Evolutionary conservation across 169 alveolate species (phyloP), one percentile per base, ranked within the genome.

Genomic region (Miamiensis avidus): DNA sequence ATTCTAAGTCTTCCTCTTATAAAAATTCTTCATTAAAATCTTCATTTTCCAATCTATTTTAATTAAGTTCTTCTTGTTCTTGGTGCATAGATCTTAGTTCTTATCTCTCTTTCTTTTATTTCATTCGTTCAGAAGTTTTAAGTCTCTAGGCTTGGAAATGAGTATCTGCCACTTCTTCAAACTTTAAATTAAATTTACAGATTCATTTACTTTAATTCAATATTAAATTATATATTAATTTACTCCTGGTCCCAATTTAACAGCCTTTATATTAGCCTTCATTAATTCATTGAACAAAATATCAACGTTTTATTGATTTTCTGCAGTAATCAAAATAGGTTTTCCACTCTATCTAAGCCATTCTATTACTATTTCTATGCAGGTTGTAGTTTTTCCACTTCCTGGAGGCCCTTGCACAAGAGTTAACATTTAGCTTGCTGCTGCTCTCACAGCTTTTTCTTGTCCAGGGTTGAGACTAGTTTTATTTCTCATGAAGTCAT

Each of bases 371-470:
- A 77, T 77, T 34, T 77, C 82, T 31, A 77, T 69, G 11, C 74
- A 64, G 20, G 72, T 16, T 20, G 82, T 77, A 1, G 82, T 77
- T 77, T 77, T 77, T 27, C 82, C 82, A 77, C 82, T 77, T 31
- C 82, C 82, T 32, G 82, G 82, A 4, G 82, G 82, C 29, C 82
- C 82, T 34, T 77, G 33, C 31, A 77, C 29, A 1, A 77, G 28
- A 77, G 82, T 77, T 6, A 77, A 28, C 29, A 31, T 77, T 33
- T 77, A 33, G 0, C 27, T 1, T 20, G 82, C 82, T 0, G 82
- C 82, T 28, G 29, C 33, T 34, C 33, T 69, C 0, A 77, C 82
- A 31, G 82, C 82, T 33, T 33, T 27, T 26, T 30, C n/a, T 77
- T 77, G 64, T 4, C 29, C 82, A 25, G 72, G 74, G 1, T 77